Percentiles rank a stretch among this genome's conserved stretches.
Conservation (phyloP, 208 protist genomes). For the Acanthamoeba castellanii region DNA sequence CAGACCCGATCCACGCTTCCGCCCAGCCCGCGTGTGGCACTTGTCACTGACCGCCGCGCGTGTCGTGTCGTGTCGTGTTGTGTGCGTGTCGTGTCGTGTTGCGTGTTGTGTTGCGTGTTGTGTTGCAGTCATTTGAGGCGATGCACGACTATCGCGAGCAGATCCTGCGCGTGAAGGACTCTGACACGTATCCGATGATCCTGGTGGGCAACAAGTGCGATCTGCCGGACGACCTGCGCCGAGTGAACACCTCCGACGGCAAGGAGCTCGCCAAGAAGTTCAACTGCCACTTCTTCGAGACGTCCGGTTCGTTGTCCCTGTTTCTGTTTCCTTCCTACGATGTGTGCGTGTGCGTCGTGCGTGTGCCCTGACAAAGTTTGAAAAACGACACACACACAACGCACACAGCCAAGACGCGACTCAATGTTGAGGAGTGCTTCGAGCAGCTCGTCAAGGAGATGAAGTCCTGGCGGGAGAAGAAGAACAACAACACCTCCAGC, state of each 20-base stretch:
- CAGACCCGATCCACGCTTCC: neutral
- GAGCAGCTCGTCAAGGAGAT: constrained; percentile 81
- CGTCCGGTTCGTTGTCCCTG: constrained; percentile 73
- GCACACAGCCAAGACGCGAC: constrained; percentile 84
- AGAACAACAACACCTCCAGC: neutral
- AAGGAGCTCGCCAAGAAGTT: constrained; percentile 74
- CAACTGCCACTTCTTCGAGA: constrained; percentile 85
- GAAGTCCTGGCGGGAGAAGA: constrained; percentile 31
- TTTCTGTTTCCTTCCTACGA: neutral
- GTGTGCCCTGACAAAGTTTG: neutral
- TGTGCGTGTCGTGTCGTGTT: neutral
- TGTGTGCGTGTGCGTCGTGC: neutral
- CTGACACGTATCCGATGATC: constrained; percentile 84
- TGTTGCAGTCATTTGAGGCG: constrained; percentile 1
- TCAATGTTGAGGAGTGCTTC: constrained; percentile 86
- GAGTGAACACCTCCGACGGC: constrained; percentile 83
- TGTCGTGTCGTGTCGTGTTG: constrained; percentile 52
- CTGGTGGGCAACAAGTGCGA: constrained; percentile 90
- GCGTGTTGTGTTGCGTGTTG: neutral
- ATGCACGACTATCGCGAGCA: constrained; percentile 63
- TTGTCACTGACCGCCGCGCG: neutral
- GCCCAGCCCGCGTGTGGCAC: neutral
- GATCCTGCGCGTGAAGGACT: constrained; percentile 74
- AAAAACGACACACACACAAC: too few relatives aligned
- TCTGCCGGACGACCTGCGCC: constrained; percentile 82